Conservation (phyloP, 192 early-diverging fungal species). For the Coemansia guatemalensis region DNA sequence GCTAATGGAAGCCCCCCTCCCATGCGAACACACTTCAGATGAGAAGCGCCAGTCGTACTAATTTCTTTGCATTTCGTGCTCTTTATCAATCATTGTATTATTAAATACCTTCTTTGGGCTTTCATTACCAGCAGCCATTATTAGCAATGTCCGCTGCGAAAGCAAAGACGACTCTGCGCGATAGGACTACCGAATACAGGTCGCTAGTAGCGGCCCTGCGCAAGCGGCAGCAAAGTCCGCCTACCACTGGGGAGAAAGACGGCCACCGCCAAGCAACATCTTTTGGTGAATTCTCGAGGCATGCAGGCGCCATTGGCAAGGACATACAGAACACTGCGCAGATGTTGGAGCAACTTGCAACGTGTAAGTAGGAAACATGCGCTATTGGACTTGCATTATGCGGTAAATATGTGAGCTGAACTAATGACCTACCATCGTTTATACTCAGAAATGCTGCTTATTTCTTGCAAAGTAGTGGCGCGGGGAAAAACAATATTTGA, state of each 20-base stretch:
- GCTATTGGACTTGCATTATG: background rate
- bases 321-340: slow-evolving; percentile 84
- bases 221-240: slow-evolving; percentile 36
- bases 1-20: too few species aligned
- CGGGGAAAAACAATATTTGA: slow-evolving; percentile 96
- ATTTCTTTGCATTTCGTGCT: slow-evolving; percentile 4
- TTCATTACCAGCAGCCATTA: background rate
- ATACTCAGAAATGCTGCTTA: background rate
- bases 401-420: background rate
- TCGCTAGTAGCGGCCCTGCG: slow-evolving; percentile 74
- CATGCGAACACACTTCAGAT: background rate
- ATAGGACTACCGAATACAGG: slow-evolving; percentile 88
- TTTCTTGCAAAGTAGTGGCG: slow-evolving; percentile 64
- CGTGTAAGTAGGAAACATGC: slow-evolving; percentile 46
- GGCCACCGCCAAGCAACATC: slow-evolving; percentile 31
- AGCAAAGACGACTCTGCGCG: slow-evolving; percentile 44
- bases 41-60: too few species aligned
- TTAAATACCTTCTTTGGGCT: slow-evolving; percentile 5
- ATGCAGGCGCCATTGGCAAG: slow-evolving; percentile 78
- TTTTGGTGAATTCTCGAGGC: slow-evolving; percentile 78
- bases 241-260: slow-evolving; percentile 19
- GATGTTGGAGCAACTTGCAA: slow-evolving; percentile 83
- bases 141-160: slow-evolving; percentile 23
- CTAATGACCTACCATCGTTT: background rate
- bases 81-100: background rate